Percentiles rank a stretch among this genome's conserved stretches.
These are phyloP conservation scores for Gentiana dahurica DNA, from an alignment of 257 asterid species.

Conservation along the genomic window DNA sequence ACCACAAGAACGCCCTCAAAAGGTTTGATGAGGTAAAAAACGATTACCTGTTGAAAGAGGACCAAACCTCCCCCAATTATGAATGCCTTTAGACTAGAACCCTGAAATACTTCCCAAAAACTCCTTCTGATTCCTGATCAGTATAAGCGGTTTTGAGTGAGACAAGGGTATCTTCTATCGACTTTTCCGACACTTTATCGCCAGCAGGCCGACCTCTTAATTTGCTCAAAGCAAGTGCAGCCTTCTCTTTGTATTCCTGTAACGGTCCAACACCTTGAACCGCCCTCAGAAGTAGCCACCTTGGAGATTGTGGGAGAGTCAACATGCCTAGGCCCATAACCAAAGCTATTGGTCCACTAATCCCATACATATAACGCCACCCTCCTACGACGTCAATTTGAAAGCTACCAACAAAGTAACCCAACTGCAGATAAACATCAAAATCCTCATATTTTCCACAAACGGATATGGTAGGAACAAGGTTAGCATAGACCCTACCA, in stretches of 20 bases:
- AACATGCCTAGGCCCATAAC: constrained; percentile 85
- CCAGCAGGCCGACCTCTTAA: constrained; percentile 71
- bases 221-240: constrained; percentile 57
- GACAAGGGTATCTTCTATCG: constrained; percentile 61
- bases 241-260: constrained; percentile 81
- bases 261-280: constrained; percentile 80
- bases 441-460: constrained; percentile 6
- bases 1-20: background rate
- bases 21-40: background rate
- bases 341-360: constrained; percentile 77
- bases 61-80: constrained; percentile 95
- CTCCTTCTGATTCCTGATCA: constrained; percentile 59
- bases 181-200: constrained; percentile 60
- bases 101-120: constrained; percentile 74
- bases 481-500: constrained; percentile 32
- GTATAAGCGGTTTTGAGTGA: constrained; percentile 68
- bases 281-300: constrained; percentile 94
- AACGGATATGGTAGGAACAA: constrained; percentile 5
- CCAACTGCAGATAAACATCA: constrained; percentile 47
- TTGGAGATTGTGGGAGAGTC: constrained; percentile 95
- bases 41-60: constrained; percentile 85
- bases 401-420: constrained; percentile 75
- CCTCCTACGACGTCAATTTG: constrained; percentile 78
- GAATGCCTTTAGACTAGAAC: constrained; percentile 87
- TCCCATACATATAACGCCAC: constrained; percentile 94